Percentiles rank a stretch among this genome's conserved stretches.
Evolutionary conservation across 2,329 filamentous ascomycete species (phyloP).

Genomic region (Beauveria scarabaeidicola): DNA sequence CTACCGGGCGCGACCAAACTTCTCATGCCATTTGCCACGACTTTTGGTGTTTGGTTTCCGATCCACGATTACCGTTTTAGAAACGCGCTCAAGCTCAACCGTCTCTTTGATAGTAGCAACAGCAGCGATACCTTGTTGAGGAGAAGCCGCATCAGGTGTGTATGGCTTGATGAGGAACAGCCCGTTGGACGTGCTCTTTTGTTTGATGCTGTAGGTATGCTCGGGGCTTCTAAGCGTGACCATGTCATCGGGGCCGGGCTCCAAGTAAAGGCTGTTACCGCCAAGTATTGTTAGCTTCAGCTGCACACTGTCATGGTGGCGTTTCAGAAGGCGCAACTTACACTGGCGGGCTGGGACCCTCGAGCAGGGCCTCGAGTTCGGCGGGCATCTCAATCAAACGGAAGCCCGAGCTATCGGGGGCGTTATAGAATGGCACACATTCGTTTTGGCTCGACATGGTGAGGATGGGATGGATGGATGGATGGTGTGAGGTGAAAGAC

Average conservation of each 20-base stretch:
- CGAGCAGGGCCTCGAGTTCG: slow-evolving; percentile 47
- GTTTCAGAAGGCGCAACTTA: slow-evolving; percentile 24
- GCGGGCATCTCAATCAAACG: slow-evolving; percentile 55
- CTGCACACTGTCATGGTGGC: background rate
- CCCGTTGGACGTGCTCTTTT: slow-evolving; percentile 62
- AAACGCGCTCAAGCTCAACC: slow-evolving; percentile 48
- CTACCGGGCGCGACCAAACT: slow-evolving; percentile 41
- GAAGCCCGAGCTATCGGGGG: slow-evolving; percentile 41
- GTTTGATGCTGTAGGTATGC: slow-evolving; percentile 50
- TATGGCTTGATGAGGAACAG: slow-evolving; percentile 44
- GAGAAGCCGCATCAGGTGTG: slow-evolving; percentile 9
- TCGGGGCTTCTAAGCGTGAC: slow-evolving; percentile 44
- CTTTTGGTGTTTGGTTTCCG: slow-evolving; percentile 19
- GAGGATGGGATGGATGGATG: background rate
- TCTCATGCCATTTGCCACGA: slow-evolving; percentile 53
- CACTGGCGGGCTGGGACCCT: slow-evolving; percentile 45
- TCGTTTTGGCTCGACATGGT: slow-evolving; percentile 38
- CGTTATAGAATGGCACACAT: slow-evolving; percentile 44
- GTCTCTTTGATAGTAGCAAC: slow-evolving; percentile 54
- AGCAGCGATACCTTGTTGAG: slow-evolving; percentile 33
- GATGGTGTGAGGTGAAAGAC: background rate
- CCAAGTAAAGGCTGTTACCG: slow-evolving; percentile 35
- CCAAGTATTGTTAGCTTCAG: background rate
- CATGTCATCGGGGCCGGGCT: slow-evolving; percentile 35
- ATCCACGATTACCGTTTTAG: slow-evolving; percentile 34